phyloP scores from a whole-genome alignment of 192 early-diverging fungal species.

The Entophlyctis helioformis region DNA sequence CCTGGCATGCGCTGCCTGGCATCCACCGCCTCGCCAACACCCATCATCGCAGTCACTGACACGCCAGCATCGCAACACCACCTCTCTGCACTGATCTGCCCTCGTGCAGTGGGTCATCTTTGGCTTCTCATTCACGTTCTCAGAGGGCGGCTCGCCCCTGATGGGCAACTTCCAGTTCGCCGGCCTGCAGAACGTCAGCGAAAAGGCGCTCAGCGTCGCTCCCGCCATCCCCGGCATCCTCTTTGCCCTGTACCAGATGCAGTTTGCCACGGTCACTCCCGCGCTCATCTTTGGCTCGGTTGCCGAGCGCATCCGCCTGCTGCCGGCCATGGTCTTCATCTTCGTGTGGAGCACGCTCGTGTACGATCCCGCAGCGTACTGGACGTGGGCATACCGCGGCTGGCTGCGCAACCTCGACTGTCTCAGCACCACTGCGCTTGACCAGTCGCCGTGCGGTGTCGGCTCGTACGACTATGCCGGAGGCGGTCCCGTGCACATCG shows the following conservation, averaged over 20 bases:
- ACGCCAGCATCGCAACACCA: no score
- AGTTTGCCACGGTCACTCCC: constrained; percentile 84
- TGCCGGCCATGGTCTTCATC: constrained; percentile 77
- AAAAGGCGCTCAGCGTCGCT: constrained; percentile 28
- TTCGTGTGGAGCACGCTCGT: constrained; percentile 72
- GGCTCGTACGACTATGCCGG: constrained; percentile 77
- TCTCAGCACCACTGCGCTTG: constrained; percentile 44
- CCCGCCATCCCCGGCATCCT: constrained; percentile 64
- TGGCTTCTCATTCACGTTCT: constrained; percentile 82
- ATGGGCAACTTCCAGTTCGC: constrained; percentile 74
- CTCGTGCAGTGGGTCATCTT: constrained; percentile 86
- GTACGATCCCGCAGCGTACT: constrained; percentile 79
- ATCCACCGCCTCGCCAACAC: no score
- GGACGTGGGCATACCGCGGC: constrained; percentile 73
- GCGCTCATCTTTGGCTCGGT: constrained; percentile 77
- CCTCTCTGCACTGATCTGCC: no score
- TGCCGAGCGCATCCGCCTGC: constrained; percentile 73
- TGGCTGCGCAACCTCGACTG: constrained; percentile 50
- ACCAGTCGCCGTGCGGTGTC: constrained; percentile 1
- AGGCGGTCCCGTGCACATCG: constrained; percentile 75
- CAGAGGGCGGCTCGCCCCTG: constrained; percentile 53
- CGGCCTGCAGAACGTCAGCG: constrained; percentile 51
- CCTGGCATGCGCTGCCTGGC: no score
- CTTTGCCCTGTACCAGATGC: constrained; percentile 74
- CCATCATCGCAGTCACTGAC: no score